Evolutionary conservation across 768 basidiomycete species (phyloP), one percentile per base, ranked within the genome.

Genomic region (Phallus indusiatus): DNA sequence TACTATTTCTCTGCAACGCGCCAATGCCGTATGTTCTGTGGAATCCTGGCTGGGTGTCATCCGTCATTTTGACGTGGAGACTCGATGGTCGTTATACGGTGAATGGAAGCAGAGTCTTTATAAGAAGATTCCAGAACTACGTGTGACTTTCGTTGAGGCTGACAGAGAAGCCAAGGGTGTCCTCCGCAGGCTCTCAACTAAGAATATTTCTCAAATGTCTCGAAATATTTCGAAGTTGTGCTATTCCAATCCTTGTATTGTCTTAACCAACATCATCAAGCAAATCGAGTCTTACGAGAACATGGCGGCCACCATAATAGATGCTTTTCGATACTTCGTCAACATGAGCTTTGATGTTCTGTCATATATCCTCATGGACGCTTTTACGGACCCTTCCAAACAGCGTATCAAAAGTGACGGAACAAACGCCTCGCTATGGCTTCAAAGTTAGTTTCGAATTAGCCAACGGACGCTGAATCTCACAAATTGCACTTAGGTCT

Each of bases 251-350:
- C 96, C 96, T 5, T 87, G 85, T 64, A 85, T 94, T 53, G 83
- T 98, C 65, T 98, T 97, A 75, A 69, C 81, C 21, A 88, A 90
- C 62, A 91, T 89, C 0, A 85, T 99, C 51, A 85, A 86, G 64
- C 96, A 98, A 71, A 88, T 97, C 60, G 92, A 93, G 86, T 86
- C 90, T 14, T 99, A 99, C 67, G 90, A 95, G 68, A 99, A 98
- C 71, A 73, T 96, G 55, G 91, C 90, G 10, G 80, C 79, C 47
- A 90, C 94, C 20, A 88, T 97, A 47, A 88, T 98, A 22, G 92
- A 93, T 64, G 88, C 88, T 17, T 77, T 93, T 64, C 78, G 89
- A 68, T 94, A 90, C 72, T 84, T 93, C 63, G 93, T 92, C 2
- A 86, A 86, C 62, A 87, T 99, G 80, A 91, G 91, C 7, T 97